These are phyloP conservation scores for Fusarium heterosporum DNA, from an alignment of 2,329 filamentous ascomycete species.

Conservation along the genomic window DNA sequence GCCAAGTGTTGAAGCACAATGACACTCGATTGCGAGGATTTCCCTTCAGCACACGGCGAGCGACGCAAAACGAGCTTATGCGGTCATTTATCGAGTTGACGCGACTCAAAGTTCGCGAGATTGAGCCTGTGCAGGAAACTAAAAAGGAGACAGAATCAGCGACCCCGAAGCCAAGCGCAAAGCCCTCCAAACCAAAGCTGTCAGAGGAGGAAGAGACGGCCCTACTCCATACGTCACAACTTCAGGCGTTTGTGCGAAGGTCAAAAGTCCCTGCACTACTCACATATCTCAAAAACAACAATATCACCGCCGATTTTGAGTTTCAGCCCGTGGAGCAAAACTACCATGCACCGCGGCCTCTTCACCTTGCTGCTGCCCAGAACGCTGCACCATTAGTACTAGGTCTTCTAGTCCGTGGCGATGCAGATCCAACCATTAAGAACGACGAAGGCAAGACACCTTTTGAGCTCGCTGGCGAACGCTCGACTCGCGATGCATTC, in stretches of 20 bases:
- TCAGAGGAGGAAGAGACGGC: constrained; percentile 87
- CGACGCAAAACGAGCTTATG: constrained; percentile 95
- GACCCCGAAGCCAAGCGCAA: constrained; percentile 57
- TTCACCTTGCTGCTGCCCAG: constrained; percentile 87
- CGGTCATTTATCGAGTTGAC: constrained; percentile 94
- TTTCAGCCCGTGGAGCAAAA: constrained; percentile 80
- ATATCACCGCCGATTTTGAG: constrained; percentile 75
- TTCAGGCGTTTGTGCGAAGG: constrained; percentile 87
- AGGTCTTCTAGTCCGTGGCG: constrained; percentile 79
- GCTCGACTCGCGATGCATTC: constrained; percentile 89
- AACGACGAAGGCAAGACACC: constrained; percentile 85
- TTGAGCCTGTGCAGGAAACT: constrained; percentile 73
- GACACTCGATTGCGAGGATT: constrained; percentile 87
- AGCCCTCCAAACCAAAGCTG: constrained; percentile 71
- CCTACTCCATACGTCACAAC: constrained; percentile 85
- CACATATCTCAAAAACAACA: constrained; percentile 84
- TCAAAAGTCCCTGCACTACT: constrained; percentile 90
- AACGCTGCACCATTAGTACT: constrained; percentile 82
- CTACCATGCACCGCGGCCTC: constrained; percentile 82
- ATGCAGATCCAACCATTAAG: constrained; percentile 76
- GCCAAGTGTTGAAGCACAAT: constrained; percentile 81
- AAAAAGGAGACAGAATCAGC: constrained; percentile 56
- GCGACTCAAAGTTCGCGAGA: constrained; percentile 83
- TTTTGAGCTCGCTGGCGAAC: constrained; percentile 89
- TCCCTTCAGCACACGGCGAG: constrained; percentile 90